Evolutionary conservation across 108 stramenopile species (phyloP), one percentile per base, ranked within the genome.

Genomic region (Skeletonema menzelii): DNA sequence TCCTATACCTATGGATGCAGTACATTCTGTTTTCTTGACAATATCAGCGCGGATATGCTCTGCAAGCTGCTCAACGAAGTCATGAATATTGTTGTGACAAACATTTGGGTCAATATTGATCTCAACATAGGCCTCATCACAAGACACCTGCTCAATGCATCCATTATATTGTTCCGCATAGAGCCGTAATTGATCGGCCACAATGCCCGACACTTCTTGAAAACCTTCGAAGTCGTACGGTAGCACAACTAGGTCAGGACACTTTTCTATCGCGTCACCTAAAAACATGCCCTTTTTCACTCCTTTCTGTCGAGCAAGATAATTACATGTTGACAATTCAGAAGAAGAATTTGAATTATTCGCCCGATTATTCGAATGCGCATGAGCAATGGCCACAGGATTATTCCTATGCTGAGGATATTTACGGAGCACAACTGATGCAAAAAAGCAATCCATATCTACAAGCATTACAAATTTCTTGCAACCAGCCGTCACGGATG

Each of bases 381-480:
- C 69, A 73, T 97, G 97, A 4, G 93, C 96, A 49, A 97, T 90
- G 22, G 88, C 97, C 5, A 97, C 95, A 2, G 97, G 96, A 68
- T 87, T 81, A 40, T 85, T 74, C 65, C 68, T 56, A 56, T 96
- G 87, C 42, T 96, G 82, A 5, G 97, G 95, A 67, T 76, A 93
- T n/a, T 87, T 86, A 27, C 89, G 87, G 19, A 97, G 72, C 10
- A 84, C 89, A 47, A 97, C 97, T 40, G 86, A 63, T 0, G 92
- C 96, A 84, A 98, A 98, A 85, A 97, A 98, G 73, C 95, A 96
- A 80, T 98, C 97, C 96, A 98, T 96, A 69, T 98, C 97, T 3
- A 97, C 89, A 61, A 97, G 96, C 59, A 98, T 86, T 19, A 98
- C 87, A 56, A 87, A 90, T 47, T 93, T 83, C 30, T 79, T 59